These are phyloP conservation scores for Quillaja saponaria DNA, from an alignment of 306 rosid species.

Conservation along the genomic window DNA sequence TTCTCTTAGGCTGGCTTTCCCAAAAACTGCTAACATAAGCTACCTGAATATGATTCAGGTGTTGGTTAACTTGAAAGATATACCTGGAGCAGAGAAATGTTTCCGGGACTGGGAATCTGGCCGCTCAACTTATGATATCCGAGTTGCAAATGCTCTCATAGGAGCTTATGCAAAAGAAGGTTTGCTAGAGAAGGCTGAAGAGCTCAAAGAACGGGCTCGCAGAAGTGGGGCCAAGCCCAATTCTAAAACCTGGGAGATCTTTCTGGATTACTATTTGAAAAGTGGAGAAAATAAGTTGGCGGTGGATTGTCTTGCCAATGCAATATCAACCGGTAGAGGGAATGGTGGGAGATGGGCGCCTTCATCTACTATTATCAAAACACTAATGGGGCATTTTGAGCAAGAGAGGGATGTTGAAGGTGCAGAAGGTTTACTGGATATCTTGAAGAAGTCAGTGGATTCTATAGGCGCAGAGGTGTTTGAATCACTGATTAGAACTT, in stretches of 20 bases:
- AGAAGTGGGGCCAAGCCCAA: conserved; percentile 75
- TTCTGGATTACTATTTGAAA: conserved; percentile 58
- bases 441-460: conserved; percentile 60
- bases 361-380: conserved; percentile 40
- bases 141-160: conserved; percentile 75
- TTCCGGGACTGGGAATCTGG: conserved; percentile 76
- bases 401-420: conserved; percentile 79
- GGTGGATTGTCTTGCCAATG: conserved; percentile 61
- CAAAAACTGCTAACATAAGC: conserved; percentile 78
- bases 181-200: conserved; percentile 69
- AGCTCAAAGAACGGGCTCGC: conserved; percentile 62
- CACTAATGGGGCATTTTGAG: conserved; percentile 68
- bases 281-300: conserved; percentile 59
- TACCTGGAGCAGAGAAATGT: conserved; percentile 87
- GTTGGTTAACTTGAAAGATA: conserved; percentile 68
- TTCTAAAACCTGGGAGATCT: conserved; percentile 80
- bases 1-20: conserved; percentile 80
- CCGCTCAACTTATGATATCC: conserved; percentile 69
- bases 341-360: conserved; percentile 75
- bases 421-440: conserved; percentile 72
- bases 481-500: conserved; percentile 79
- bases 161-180: conserved; percentile 59
- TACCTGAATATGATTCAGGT: conserved; percentile 83
- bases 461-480: conserved; percentile 54
- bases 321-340: conserved; percentile 64